Evolutionary conservation across 2,329 filamentous ascomycete genomes (phyloP).

Genomic region (Penicillium nordicum): DNA sequence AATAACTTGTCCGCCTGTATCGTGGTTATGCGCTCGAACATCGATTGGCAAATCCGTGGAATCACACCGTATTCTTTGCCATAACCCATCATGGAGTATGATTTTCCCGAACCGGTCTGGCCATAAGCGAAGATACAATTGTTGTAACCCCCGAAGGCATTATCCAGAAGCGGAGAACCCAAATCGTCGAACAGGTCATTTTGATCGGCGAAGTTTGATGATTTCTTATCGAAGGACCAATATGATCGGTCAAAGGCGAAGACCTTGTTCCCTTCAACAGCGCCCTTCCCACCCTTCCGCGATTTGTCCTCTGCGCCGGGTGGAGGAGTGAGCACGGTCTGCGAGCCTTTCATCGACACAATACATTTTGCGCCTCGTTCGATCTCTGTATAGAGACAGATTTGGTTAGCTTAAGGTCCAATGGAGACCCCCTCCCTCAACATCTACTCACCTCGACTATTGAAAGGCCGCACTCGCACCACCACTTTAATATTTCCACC

Average conservation of each 20-base stretch:
- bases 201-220: conserved; percentile 82
- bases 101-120: conserved; percentile 97
- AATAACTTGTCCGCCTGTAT: conserved; percentile 72
- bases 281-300: conserved; percentile 59
- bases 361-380: conserved; percentile 94
- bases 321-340: conserved; percentile 80
- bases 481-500: conserved; percentile 99
- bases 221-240: conserved; percentile 89
- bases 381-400: conserved; percentile 59
- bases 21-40: conserved; percentile 81
- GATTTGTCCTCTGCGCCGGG: conserved; percentile 54
- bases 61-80: conserved; percentile 94
- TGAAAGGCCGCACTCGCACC: conserved; percentile 93
- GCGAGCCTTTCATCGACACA: conserved; percentile 89
- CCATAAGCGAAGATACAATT: conserved; percentile 99
- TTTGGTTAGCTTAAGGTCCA: conserved; percentile 8
- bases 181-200: conserved; percentile 84
- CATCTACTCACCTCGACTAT: conserved; percentile 70
- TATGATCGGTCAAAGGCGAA: conserved; percentile 98
- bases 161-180: conserved; percentile 86
- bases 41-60: conserved; percentile 92
- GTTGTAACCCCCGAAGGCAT: conserved; percentile 98
- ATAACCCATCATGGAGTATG: conserved; percentile 99
- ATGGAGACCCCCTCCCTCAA: not conserved
- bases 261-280: conserved; percentile 67